A percentile compares a stretch with the other conserved stretches of the same genome.
These are phyloP conservation scores for Platismatia glauca DNA, from an alignment of 495 filamentous ascomycete species.

Conservation along the genomic window DNA sequence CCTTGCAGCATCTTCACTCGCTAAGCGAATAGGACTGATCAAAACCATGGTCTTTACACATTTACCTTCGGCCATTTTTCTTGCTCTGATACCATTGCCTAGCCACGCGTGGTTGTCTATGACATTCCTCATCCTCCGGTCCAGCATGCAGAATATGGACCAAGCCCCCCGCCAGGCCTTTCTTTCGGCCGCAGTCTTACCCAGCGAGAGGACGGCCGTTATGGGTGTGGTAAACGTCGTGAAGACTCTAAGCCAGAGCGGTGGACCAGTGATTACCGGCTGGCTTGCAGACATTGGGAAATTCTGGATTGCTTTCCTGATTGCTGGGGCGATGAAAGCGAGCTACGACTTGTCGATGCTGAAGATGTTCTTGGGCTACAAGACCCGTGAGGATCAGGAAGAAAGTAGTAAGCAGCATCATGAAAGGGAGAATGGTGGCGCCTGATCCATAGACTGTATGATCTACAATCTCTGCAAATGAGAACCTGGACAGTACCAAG, in stretches of 20 bases:
- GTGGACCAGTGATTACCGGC: conserved; percentile 62
- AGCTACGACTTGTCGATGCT: conserved; percentile 67
- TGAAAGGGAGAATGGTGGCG: not conserved
- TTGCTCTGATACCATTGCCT: conserved; percentile 59
- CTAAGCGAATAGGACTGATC: conserved; percentile 68
- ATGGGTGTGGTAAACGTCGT: conserved; percentile 64
- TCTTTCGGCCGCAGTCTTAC: conserved; percentile 59
- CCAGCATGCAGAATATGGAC: conserved; percentile 70
- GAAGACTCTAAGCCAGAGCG: conserved; percentile 52
- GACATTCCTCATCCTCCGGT: conserved; percentile 59
- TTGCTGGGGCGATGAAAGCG: conserved; percentile 60
- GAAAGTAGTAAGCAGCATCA: conserved; percentile 4
- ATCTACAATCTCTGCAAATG: not conserved
- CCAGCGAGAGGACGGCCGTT: conserved; percentile 68
- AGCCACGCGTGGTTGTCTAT: conserved; percentile 45
- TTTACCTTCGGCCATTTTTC: conserved; percentile 63
- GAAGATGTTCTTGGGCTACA: conserved; percentile 49
- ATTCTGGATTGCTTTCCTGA: conserved; percentile 65
- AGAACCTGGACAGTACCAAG: too few relatives aligned
- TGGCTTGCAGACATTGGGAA: conserved; percentile 49
- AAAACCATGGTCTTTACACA: conserved; percentile 87
- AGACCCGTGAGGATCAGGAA: conserved; percentile 24
- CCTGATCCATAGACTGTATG: not conserved
- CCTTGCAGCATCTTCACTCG: conserved; percentile 64
- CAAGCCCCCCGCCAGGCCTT: conserved; percentile 73